Evolutionary conservation across 208 protist species (phyloP), one percentile per base, ranked within the genome.

Genomic region (Leishmania mexicana): DNA sequence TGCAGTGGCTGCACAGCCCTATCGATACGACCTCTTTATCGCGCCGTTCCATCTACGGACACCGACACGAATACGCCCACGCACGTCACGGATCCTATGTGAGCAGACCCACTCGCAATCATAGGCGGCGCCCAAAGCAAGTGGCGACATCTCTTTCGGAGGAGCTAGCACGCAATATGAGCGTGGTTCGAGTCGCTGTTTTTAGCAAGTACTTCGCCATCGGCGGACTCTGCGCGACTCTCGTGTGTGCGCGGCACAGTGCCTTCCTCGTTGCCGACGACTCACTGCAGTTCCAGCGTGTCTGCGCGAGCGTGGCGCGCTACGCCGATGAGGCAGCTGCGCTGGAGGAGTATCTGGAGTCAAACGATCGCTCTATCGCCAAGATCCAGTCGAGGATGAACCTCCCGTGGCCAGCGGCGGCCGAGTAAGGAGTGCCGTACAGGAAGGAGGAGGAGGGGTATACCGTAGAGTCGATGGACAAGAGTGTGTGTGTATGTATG

Each of bases 191-290:
- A 45, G 76, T 90, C 40, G 88, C 85, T 11, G 85, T 81, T 13
- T 91, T 91, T 49, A 86, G 87, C 78, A 86, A 86, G 68, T 95
- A 93, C 81, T 93, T 95, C 49, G 84, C 81, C n/a, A 70, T 88
- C 24, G 92, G 92, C 53, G 79, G 79, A 4, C 76, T 91, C 28
- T 76, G 83, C 54, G 80, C 85, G 3, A 76, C 79, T 0, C 64
- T 93, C 3, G 58, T 85, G 49, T 95, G 87, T 68, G 88, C 84
- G 1, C 92, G 92, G 45, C 89, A 95, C 79, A 90, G 79, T 51
- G 88, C 80, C 71, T 94, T 86, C 64, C 57, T 93, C 19, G 68
- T 87, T 28, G 76, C 83, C 2, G 81, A 84, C 1, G 72, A 88
- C 53, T 90, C 88, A 0, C 31, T 40, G 28, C 81, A 81, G 10